Evolutionary conservation across 163 green algal species (phyloP), one percentile per base, ranked within the genome.

Genomic region (Scenedesmus sp.): DNA sequence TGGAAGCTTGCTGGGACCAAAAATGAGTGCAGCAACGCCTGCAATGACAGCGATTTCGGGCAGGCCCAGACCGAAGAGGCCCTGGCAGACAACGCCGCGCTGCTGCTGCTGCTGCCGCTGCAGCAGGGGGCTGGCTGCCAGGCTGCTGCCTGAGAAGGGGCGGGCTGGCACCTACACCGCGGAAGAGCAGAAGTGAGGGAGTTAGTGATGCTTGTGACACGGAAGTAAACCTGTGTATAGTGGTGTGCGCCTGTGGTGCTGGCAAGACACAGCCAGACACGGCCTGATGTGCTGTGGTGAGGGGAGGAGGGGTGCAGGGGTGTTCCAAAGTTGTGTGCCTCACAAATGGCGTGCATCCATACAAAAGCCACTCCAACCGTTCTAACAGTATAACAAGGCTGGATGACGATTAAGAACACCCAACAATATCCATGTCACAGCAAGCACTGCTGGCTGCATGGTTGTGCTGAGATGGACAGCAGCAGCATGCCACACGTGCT

Each of bases 1-100:
- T 6, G 98, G 98, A 56, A 99, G 96, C 93, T 99, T 99, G 94
- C 95, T 98, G 18, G 98, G 98, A 0, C 98, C 98, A 91, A 99
- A 99, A 12, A 99, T 95, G 46, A 99, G 91, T 2, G 97, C 97
- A 4, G 97, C 97, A 1, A 99, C 97, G 81, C 98, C 98, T 5
- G 96, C 98, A 88, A 99, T 99, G 0, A 99, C 98, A 8, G 97
- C 97, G 20, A 99, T 88, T 92, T 99, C 98, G 2, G 98, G 98
- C 6, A 99, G 87, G 57, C 98, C 98, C 10, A 99, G 96, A 16
- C 98, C 98, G 89, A 99, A 99, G 4, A 99, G 93, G n/a, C 97
- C 98, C 74, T 93, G 91, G 90, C 94, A 96, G 8, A 70, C 83
- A 3, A 96, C 93, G 86, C 6, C 55, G 46, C 59, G 93, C 82